Evolutionary conservation across 768 basidiomycete species (phyloP), one percentile per base, ranked within the genome.

Genomic region (Termitomyces sp.): DNA sequence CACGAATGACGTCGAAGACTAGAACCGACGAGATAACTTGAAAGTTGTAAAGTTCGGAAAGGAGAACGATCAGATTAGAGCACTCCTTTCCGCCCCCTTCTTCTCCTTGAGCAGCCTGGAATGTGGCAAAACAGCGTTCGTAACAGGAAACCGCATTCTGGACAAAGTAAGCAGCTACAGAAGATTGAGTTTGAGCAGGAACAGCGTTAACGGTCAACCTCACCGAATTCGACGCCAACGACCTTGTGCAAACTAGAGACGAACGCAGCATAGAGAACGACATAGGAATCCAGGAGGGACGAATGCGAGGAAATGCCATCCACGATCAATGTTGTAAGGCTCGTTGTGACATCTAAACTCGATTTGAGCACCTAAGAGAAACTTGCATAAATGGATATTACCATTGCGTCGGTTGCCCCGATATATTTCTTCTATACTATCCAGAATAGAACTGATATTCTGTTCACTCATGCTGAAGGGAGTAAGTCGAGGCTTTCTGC

Each of bases 41-140:
- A 68, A 98, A 94, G 68, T 98, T 98, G 76, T 98, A 98, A 20
- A 99, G 75, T 68, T 98, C 94, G 2, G 93, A 90, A 22, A 98
- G 73, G 24, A 98, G 81, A 1, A 92, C 83, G 42, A 96, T 80
- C 34, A 99, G 73, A 68, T 99, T 98, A 10, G 89, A 85, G 62
- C 86, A 86, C 67, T 96, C 92, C 72, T 98, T 99, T 31, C 93
- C 91, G 6, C 74, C 69, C 0, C 72, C 75, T 28, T 72, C 75
- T 22, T 77, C 76, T 22, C 77, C 76, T 39, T 51, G 16, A 15
- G 50, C 60, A 54, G 66, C 69, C 50, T 72, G 65, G 18, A 80
- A 44, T 33, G 66, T 59, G 1, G 62, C 52, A 62, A 83, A 83
- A 65, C 86, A 75, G 5, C 65, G 70, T 66, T 94, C 88, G 62